Evolutionary conservation across 2,329 filamentous ascomycete species (phyloP).

Genomic region (Ceratocystis destructans): DNA sequence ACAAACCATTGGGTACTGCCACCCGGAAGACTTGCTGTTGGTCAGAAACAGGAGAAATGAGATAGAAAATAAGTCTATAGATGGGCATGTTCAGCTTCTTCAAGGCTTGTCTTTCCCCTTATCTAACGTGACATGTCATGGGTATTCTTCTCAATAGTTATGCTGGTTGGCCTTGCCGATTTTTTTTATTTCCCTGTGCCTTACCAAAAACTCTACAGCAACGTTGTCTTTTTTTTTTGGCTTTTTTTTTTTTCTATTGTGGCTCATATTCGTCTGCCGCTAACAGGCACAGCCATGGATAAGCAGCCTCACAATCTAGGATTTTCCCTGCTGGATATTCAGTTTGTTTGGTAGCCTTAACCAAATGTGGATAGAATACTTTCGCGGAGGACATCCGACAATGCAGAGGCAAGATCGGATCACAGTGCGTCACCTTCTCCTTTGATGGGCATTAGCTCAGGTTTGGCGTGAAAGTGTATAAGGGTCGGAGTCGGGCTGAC

Average conservation of each 20-base stretch:
- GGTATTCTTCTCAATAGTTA: background rate
- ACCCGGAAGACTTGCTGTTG: too few species aligned
- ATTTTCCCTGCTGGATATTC: background rate
- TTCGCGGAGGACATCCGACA: background rate
- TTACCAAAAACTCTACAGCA: background rate
- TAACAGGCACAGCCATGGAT: constrained; percentile 1
- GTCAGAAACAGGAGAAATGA: background rate
- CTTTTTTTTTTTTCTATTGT: background rate
- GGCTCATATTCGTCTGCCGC: background rate
- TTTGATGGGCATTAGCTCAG: constrained; percentile 1
- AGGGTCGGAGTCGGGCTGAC: background rate
- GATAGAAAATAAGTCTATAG: background rate
- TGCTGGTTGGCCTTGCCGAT: background rate
- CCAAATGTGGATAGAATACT: background rate
- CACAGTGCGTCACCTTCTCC: background rate
- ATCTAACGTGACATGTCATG: background rate
- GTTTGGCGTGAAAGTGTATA: background rate
- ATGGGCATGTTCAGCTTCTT: background rate
- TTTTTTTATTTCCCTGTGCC: background rate
- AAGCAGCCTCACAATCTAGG: background rate
- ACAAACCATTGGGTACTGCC: too few species aligned
- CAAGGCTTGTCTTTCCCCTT: background rate
- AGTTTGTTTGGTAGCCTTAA: background rate
- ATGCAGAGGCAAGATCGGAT: constrained; percentile 3
- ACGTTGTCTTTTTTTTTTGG: too few species aligned